Conservation (phyloP, 441 rosid genomes). For the Gossypium trilobum region DNA sequence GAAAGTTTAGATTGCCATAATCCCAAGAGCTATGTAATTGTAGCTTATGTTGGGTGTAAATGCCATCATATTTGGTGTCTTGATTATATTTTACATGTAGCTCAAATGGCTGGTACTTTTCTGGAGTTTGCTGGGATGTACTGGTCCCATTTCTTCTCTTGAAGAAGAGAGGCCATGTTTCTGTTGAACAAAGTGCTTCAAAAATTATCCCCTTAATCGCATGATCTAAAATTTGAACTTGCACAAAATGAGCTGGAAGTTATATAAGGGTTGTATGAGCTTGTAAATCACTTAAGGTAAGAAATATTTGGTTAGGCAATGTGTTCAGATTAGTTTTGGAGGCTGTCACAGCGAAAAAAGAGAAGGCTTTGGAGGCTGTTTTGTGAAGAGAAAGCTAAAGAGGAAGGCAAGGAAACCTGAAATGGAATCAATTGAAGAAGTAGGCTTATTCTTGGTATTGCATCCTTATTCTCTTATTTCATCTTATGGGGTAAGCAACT, state of each 20-base stretch:
- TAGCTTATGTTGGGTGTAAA: background rate
- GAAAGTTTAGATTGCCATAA: background rate
- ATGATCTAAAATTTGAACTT: constrained; percentile 6
- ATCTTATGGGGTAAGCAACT: constrained; percentile 8
- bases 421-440: constrained; percentile 19
- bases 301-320: constrained; percentile 19
- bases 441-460: constrained; percentile 20
- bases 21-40: background rate
- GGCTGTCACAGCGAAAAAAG: constrained; percentile 11
- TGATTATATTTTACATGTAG: background rate
- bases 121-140: background rate
- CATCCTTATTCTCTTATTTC: constrained; percentile 6
- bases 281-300: constrained; percentile 19
- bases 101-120: background rate
- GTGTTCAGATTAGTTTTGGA: constrained; percentile 21
- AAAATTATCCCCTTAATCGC: background rate
- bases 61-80: background rate
- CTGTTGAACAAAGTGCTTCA: background rate
- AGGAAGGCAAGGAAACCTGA: background rate
- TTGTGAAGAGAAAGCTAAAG: constrained; percentile 4
- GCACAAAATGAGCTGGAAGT: constrained; percentile 8
- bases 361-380: constrained; percentile 17
- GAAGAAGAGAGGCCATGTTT: constrained; percentile 2
- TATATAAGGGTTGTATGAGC: constrained; percentile 8
- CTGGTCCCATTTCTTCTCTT: background rate